phyloP scores from a whole-genome alignment of 768 basidiomycete species.

The Hypholoma sublateritium region DNA sequence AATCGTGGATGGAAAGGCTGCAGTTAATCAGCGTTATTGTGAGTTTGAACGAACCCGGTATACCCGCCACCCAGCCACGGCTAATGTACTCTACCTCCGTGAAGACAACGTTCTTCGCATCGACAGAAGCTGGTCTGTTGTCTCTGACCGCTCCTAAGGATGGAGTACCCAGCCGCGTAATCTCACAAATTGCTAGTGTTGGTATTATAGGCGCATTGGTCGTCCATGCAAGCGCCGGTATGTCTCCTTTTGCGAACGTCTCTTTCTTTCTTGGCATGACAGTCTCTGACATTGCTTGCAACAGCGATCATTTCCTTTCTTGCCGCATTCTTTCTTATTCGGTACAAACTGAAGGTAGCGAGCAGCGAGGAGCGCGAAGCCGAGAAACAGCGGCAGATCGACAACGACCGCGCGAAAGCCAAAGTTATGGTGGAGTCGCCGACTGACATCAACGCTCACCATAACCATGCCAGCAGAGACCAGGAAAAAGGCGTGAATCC shows the following conservation, averaged over 20 bases:
- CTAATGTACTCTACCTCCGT: not conserved
- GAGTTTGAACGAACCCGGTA: slow-evolving; percentile 19
- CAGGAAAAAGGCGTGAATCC: not conserved
- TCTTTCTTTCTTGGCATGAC: not conserved
- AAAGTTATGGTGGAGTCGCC: slow-evolving; percentile 10
- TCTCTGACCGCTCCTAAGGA: slow-evolving; percentile 8
- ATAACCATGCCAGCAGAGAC: not conserved
- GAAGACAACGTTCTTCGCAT: slow-evolving; percentile 16
- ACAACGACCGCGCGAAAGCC: not conserved
- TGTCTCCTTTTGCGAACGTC: not conserved
- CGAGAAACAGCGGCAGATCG: not conserved
- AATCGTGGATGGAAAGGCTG: slow-evolving; percentile 61
- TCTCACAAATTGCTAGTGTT: slow-evolving; percentile 8
- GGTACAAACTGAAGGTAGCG: slow-evolving; percentile 14
- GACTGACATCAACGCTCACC: not conserved
- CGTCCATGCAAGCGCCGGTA: slow-evolving; percentile 14
- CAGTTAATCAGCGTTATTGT: slow-evolving; percentile 62
- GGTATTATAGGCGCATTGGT: slow-evolving; percentile 13
- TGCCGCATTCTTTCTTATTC: slow-evolving; percentile 11
- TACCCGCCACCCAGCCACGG: too few relatives aligned
- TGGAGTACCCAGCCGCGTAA: not conserved
- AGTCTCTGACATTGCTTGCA: not conserved
- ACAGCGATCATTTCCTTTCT: slow-evolving; percentile 14
- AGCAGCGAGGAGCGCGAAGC: slow-evolving; percentile 8
- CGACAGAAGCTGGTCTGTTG: slow-evolving; percentile 14